Percentiles rank a stretch among this genome's conserved stretches.
Conservation (phyloP, 1,139 yeast species). For the Zygosaccharomyces pseudobailii region DNA sequence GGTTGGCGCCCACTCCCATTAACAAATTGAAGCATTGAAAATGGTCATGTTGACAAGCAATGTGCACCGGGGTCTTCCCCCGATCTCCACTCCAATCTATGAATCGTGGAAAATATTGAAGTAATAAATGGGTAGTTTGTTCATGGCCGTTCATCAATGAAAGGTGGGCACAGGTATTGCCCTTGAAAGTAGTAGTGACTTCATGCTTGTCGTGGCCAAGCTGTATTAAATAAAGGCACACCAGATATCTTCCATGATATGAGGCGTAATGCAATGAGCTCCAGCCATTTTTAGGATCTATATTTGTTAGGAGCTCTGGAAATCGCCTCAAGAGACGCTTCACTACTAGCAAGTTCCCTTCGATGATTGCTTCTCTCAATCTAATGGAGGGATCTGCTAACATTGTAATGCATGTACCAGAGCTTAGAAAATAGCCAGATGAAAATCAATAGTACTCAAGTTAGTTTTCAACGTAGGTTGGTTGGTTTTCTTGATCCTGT, state of each 20-base stretch:
- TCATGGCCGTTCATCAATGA: conserved; percentile 66
- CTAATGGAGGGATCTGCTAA: conserved; percentile 63
- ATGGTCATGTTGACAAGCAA: conserved; percentile 63
- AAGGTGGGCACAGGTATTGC: conserved; percentile 71
- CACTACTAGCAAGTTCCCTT: conserved; percentile 70
- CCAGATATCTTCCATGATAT: conserved; percentile 69
- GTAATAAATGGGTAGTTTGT: conserved; percentile 73
- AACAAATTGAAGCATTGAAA: conserved; percentile 66
- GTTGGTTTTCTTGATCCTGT: not conserved
- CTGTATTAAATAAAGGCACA: conserved; percentile 58
- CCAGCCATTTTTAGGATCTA: conserved; percentile 80
- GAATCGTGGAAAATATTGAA: conserved; percentile 73
- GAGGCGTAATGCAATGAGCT: conserved; percentile 85
- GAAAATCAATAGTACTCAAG: not conserved
- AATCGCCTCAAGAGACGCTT: conserved; percentile 63
- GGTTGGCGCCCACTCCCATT: conserved; percentile 77
- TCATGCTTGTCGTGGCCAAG: conserved; percentile 49
- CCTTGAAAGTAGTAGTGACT: conserved; percentile 54
- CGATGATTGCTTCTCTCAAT: conserved; percentile 67
- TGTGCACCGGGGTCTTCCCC: conserved; percentile 68
- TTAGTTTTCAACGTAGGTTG: not conserved
- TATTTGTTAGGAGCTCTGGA: conserved; percentile 73
- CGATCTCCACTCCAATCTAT: conserved; percentile 56
- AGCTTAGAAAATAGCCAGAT: not conserved
- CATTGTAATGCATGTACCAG: conserved; percentile 22